Base-by-base conservation (phyloP, 345 rosid species). In the Alliaria petiolata region DNA sequence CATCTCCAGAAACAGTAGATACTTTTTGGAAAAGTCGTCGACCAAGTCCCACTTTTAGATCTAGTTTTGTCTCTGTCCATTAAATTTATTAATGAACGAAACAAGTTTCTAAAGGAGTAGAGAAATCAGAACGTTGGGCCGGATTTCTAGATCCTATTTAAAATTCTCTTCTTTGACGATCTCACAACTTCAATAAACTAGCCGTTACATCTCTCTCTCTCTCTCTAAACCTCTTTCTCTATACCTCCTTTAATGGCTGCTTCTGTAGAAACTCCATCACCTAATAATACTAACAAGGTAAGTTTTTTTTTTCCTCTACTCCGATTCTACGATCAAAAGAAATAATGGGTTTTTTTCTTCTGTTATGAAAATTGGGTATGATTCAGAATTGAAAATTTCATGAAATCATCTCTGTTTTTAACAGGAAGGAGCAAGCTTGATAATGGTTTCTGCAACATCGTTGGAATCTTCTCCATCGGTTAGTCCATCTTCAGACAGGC, bases 171-270 rank as follows among this genome's bases (percentile, higher is more conserved):
- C 38, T 58, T 35, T n/a, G 38, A 61, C 39, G 40, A n/a, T 33
- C 50, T 67, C 61, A 17, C 62, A 46, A 22, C 65, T 70, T 56
- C 8, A 50, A 34, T 58, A 70, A 82, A 82, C 81, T 83, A 88
- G 91, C 89, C 91, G 95, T 88, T 88, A 57, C 81, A 5, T 20
- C 28, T 30, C 51, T n/a, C n/a, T n/a, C 58, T 35, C 62, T 60
- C 35, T 66, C 65, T 15, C 69, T 25, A 28, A 28, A 52, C 16
- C 45, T n/a, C 47, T 30, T 34, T 33, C 7, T 28, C 54, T 45
- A 25, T 20, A 17, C 6, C 42, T 39, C 55, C 52, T 34, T 80
- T 81, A 84, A 87, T 85, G 63, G 82, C 88, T 70, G 78, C 88
- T 70, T 84, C 86, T 30, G 78, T 85, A 17, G 86, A 83, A 62